phyloP scores from a whole-genome alignment of 1,284 basidiomycete genomes.

The Cutaneotrichosporon mucoides region DNA sequence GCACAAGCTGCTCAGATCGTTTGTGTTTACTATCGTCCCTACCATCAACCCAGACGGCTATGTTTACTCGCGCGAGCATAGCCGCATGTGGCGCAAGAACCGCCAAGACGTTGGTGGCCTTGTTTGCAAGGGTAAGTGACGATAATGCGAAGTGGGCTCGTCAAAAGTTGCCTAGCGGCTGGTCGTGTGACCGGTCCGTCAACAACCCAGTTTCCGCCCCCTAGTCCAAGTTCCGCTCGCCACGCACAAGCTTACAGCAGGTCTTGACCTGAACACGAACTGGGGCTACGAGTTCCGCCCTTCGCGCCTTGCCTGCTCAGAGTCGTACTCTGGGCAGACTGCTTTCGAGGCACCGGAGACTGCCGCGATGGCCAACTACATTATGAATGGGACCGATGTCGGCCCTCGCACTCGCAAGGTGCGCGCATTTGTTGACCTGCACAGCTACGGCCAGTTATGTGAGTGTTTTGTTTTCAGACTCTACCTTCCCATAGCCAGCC shows the following conservation, averaged over 20 bases:
- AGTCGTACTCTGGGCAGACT: conserved; percentile 66
- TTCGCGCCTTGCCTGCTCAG: conserved; percentile 54
- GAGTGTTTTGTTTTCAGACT: conserved; percentile 26
- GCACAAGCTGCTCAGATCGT: conserved; percentile 56
- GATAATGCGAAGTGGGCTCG: too few species aligned
- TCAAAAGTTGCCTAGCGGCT: too few species aligned
- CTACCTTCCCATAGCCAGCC: too few species aligned
- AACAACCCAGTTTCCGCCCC: too few species aligned
- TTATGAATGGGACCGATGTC: conserved; percentile 50
- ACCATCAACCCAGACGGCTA: conserved; percentile 82
- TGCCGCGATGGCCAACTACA: conserved; percentile 66
- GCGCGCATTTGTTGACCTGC: conserved; percentile 64
- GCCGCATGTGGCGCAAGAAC: conserved; percentile 82
- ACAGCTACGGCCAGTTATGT: conserved; percentile 82
- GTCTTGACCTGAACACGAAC: conserved; percentile 77
- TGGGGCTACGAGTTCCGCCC: conserved; percentile 54
- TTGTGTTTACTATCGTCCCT: conserved; percentile 72
- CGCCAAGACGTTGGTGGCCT: conserved; percentile 55
- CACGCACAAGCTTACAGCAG: conserved; percentile 31
- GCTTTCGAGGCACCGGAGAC: conserved; percentile 74
- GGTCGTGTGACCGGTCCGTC: too few species aligned
- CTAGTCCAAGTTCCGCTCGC: too few species aligned
- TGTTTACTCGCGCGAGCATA: conserved; percentile 59
- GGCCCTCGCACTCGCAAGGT: conserved; percentile 27
- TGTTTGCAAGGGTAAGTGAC: conserved; percentile 36